Evolutionary conservation across 768 basidiomycete species (phyloP), one percentile per base, ranked within the genome.

Genomic region (Tricholoma sp.): DNA sequence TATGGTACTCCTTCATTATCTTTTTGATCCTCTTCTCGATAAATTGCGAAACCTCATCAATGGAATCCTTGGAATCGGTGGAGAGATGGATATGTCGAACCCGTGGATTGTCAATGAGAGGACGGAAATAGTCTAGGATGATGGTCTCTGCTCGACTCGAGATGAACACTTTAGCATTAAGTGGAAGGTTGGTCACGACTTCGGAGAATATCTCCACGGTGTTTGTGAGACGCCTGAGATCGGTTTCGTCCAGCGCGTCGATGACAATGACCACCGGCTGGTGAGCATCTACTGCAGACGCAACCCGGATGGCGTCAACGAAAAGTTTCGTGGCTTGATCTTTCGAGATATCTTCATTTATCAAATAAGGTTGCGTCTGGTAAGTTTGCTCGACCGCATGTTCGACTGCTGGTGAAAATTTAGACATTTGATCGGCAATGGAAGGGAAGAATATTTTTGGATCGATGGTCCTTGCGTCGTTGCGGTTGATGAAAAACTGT

Each of bases 71-170:
- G 4, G 34, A 32, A 6, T 18, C 20, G 2, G 60, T 57, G 36
- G 58, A 50, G 4, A 61, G 57, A 42, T 61, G 57, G 8, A 61
- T 28, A 33, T 56, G 57, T 32, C 57, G 60, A 31, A 60, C 61
- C 29, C 33, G 48, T 18, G 33, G 44, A 17, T 34, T 41, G 12
- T 49, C 13, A 18, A 18, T 2, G 4, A 58, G 24, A 3, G 17
- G 42, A 6, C 42, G 42, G 15, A 63, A 63, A 0, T 59, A 53
- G 13, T 56, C 56, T 20, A 32, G 41, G 5, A 63, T 18, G 56
- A 54, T 60, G 42, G 60, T 45, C 15, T 65, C 64, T 0, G 60
- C 61, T n/a, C 64, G 58, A 32, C 64, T 63, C 9, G 64, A 63
- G 32, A 65, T 57, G 28, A 63, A 58, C 41, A 65, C 45, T 20